Conservation (phyloP, 2,329 filamentous ascomycete species). For the Penicillium sp. region DNA sequence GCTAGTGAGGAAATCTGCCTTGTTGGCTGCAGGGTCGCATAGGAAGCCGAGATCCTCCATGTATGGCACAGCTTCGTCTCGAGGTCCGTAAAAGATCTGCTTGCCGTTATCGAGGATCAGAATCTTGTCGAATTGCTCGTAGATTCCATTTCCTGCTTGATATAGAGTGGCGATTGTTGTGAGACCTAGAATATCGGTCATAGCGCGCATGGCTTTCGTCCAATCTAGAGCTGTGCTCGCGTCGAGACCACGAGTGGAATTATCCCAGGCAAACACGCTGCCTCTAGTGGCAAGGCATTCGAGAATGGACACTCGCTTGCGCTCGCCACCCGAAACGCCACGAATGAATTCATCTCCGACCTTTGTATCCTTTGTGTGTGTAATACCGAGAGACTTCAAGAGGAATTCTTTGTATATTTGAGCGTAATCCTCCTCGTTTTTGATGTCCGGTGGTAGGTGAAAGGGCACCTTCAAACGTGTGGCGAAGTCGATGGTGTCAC, state of each 20-base stretch:
- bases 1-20: slow-evolving; percentile 68
- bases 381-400: slow-evolving; percentile 60
- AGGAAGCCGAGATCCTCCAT: slow-evolving; percentile 68
- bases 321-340: slow-evolving; percentile 69
- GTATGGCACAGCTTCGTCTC: slow-evolving; percentile 62
- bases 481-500: slow-evolving; percentile 58
- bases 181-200: slow-evolving; percentile 65
- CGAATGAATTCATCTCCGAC: slow-evolving; percentile 69
- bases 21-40: slow-evolving; percentile 64
- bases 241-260: slow-evolving; percentile 67
- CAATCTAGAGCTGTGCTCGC: slow-evolving; percentile 67
- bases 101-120: slow-evolving; percentile 68
- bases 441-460: slow-evolving; percentile 24
- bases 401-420: slow-evolving; percentile 59
- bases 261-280: slow-evolving; percentile 68
- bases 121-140: slow-evolving; percentile 71
- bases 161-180: slow-evolving; percentile 68
- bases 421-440: slow-evolving; percentile 32
- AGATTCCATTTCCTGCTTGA: slow-evolving; percentile 71
- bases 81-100: slow-evolving; percentile 67
- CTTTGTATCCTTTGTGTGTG: slow-evolving; percentile 65
- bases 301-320: slow-evolving; percentile 70
- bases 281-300: slow-evolving; percentile 63
- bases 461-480: slow-evolving; percentile 61
- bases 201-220: slow-evolving; percentile 61